A percentile compares a stretch with the other conserved stretches of the same genome.
Conservation (phyloP, 2,329 filamentous ascomycete species). For the Pseudogymnoascus sp. region DNA sequence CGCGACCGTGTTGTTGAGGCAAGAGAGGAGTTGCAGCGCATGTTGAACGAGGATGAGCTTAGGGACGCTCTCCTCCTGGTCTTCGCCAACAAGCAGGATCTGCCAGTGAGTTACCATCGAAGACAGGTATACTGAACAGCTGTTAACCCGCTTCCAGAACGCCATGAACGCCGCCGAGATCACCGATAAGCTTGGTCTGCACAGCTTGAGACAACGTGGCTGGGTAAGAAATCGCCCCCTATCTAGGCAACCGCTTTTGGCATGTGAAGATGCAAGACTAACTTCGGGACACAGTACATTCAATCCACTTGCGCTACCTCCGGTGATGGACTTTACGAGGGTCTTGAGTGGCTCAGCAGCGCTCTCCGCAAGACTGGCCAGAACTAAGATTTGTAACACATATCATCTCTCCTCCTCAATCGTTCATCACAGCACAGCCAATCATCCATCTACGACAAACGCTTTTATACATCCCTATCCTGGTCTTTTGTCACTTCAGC, state of each 20-base stretch:
- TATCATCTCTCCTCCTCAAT: constrained; percentile 12
- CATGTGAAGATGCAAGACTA: constrained; percentile 16
- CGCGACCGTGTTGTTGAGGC: constrained; percentile 96
- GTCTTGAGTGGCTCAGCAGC: constrained; percentile 86
- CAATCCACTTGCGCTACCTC: constrained; percentile 99
- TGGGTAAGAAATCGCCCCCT: constrained; percentile 60
- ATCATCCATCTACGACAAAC: constrained; percentile 7
- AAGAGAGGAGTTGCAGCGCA: constrained; percentile 90
- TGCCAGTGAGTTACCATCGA: constrained; percentile 63
- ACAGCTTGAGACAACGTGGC: constrained; percentile 95
- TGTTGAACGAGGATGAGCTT: constrained; percentile 98
- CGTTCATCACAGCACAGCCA: constrained; percentile 10
- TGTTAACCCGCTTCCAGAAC: constrained; percentile 53
- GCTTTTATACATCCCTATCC: not conserved
- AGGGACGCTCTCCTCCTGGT: constrained; percentile 93
- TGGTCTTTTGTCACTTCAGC: constrained; percentile 27
- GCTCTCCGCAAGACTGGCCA: constrained; percentile 69
- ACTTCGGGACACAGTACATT: constrained; percentile 62
- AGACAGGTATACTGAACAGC: not conserved
- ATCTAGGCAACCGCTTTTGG: constrained; percentile 31
- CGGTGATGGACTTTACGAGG: constrained; percentile 98
- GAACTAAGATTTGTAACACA: constrained; percentile 39
- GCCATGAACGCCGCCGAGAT: constrained; percentile 99
- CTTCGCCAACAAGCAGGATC: constrained; percentile 99
- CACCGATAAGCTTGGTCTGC: constrained; percentile 98